phyloP scores from a whole-genome alignment of 2,329 filamentous ascomycete species.

The Claviceps sp. region DNA sequence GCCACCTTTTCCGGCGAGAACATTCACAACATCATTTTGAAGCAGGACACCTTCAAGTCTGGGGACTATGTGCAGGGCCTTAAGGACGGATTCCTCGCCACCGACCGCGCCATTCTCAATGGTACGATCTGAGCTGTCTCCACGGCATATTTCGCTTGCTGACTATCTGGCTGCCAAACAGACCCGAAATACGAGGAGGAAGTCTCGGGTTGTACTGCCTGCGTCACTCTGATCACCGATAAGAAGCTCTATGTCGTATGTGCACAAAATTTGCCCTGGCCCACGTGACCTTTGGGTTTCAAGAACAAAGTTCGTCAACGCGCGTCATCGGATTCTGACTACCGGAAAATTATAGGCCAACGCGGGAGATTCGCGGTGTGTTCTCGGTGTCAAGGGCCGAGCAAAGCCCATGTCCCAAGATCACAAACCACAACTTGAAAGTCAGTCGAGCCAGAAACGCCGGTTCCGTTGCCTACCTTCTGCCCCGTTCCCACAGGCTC shows the following conservation, averaged over 20 bases:
- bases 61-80: conserved; percentile 90
- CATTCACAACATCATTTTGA: conserved; percentile 85
- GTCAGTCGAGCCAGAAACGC: conserved; percentile 32
- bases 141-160: background rate
- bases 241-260: conserved; percentile 92
- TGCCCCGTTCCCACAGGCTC: background rate
- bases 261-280: conserved; percentile 16
- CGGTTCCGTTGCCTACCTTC: background rate
- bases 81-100: conserved; percentile 94
- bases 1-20: conserved; percentile 85
- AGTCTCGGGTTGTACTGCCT: conserved; percentile 93
- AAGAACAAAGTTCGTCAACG: background rate
- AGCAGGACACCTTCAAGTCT: conserved; percentile 85
- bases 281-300: background rate
- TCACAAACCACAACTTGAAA: conserved; percentile 97
- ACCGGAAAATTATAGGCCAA: conserved; percentile 54
- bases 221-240: conserved; percentile 75
- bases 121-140: conserved; percentile 40
- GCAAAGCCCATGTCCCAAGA: conserved; percentile 98
- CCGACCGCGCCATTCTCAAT: conserved; percentile 87
- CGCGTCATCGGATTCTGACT: conserved; percentile 8
- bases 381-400: conserved; percentile 89
- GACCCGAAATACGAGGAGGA: conserved; percentile 96
- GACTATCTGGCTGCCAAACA: conserved; percentile 34
- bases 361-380: conserved; percentile 88